Conservation (phyloP, 2,329 filamentous ascomycete genomes). For the Phialemonium atrogriseum region DNA sequence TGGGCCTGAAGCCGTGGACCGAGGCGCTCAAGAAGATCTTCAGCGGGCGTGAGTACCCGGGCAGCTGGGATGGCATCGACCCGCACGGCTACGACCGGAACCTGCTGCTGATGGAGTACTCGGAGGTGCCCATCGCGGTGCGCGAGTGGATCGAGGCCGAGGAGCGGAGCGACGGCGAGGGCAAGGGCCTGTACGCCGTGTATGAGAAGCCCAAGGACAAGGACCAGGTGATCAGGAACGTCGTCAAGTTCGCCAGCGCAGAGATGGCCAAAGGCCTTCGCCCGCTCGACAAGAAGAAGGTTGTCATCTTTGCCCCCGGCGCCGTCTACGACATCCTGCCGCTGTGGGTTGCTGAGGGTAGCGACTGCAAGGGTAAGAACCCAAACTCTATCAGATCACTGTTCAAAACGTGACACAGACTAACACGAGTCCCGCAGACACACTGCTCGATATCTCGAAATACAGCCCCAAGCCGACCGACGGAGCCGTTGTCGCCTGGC, state of each 20-base stretch:
- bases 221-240: slow-evolving; percentile 29
- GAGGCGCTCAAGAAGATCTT: slow-evolving; percentile 32
- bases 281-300: slow-evolving; percentile 21
- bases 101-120: slow-evolving; percentile 37
- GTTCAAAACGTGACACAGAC: too few species aligned
- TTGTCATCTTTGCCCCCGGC: slow-evolving; percentile 44
- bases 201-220: slow-evolving; percentile 29
- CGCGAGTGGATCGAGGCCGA: slow-evolving; percentile 40
- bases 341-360: slow-evolving; percentile 37
- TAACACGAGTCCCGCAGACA: too few species aligned
- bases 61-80: slow-evolving; percentile 43
- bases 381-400: too few species aligned
- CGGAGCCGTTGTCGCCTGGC: slow-evolving; percentile 20
- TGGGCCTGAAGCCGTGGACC: slow-evolving; percentile 29
- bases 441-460: slow-evolving; percentile 14
- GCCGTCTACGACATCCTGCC: slow-evolving; percentile 41
- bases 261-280: slow-evolving; percentile 18
- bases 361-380: slow-evolving; percentile 32
- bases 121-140: slow-evolving; percentile 31
- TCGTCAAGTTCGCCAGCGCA: slow-evolving; percentile 20
- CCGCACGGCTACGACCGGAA: slow-evolving; percentile 40
- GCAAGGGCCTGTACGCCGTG: slow-evolving; percentile 32
- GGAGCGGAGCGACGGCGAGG: slow-evolving; percentile 22
- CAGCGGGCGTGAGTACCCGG: slow-evolving; percentile 34
- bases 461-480: slow-evolving; percentile 17